Percentiles rank a stretch among this genome's conserved stretches.
These are phyloP conservation scores for Orbilia brochopaga DNA, from an alignment of 2,329 filamentous ascomycete genomes.

Conservation along the genomic window DNA sequence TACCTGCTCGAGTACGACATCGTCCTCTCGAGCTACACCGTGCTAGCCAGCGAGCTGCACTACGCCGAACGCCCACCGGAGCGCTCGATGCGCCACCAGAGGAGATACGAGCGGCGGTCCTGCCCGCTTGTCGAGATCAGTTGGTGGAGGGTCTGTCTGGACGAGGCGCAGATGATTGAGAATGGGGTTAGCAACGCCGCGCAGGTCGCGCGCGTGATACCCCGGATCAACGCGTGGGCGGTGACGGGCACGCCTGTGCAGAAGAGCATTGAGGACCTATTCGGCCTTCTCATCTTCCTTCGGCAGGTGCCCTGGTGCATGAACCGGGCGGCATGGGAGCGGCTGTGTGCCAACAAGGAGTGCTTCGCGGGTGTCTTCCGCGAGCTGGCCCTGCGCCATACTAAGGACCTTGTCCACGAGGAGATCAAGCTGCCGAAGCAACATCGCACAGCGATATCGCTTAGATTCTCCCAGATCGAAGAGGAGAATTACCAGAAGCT, in stretches of 20 bases:
- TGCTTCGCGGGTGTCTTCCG: conserved; percentile 74
- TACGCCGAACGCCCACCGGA: conserved; percentile 74
- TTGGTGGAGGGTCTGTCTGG: conserved; percentile 84
- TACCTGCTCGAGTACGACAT: conserved; percentile 65
- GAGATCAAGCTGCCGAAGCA: conserved; percentile 82
- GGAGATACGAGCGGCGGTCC: conserved; percentile 69
- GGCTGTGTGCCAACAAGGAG: conserved; percentile 67
- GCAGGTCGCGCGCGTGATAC: conserved; percentile 76
- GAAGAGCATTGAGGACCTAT: conserved; percentile 66
- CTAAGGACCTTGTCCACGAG: conserved; percentile 77
- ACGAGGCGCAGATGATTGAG: conserved; percentile 91
- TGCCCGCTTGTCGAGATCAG: conserved; percentile 80
- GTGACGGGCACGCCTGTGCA: conserved; percentile 89
- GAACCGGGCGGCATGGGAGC: conserved; percentile 70
- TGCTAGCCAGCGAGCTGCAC: conserved; percentile 80
- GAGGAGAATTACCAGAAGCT: conserved; percentile 84
- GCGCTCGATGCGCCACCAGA: conserved; percentile 67
- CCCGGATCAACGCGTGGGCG: conserved; percentile 86
- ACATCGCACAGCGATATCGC: conserved; percentile 75
- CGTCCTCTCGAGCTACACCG: conserved; percentile 70
- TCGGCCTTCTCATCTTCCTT: conserved; percentile 79
- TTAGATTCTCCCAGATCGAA: conserved; percentile 85
- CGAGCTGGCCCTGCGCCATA: conserved; percentile 79
- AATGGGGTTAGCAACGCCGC: conserved; percentile 84
- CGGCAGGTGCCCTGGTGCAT: conserved; percentile 76